These are phyloP conservation scores for Scleroderma citrinum DNA, from an alignment of 768 basidiomycete genomes.

Conservation along the genomic window DNA sequence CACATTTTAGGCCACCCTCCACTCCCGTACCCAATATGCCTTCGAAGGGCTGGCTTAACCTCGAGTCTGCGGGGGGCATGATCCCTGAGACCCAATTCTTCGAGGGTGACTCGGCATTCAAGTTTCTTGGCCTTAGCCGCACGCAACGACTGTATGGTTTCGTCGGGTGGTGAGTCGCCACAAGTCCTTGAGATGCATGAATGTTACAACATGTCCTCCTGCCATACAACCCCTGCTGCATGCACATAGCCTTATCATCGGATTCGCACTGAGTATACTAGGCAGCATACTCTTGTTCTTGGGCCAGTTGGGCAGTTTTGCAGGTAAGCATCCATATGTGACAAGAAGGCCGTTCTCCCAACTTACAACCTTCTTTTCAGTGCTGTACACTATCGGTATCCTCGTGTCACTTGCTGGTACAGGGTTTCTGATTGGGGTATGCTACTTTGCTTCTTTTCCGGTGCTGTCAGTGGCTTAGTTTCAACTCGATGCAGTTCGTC, in stretches of 20 bases:
- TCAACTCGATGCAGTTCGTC: conserved; percentile 44
- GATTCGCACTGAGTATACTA: conserved; percentile 76
- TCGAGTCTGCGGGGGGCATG: conserved; percentile 56
- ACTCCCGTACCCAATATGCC: conserved; percentile 24
- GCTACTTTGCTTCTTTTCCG: conserved; percentile 23
- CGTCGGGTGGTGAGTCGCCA: conserved; percentile 58
- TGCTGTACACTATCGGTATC: conserved; percentile 78
- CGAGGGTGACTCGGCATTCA: conserved; percentile 87
- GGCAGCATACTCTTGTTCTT: conserved; percentile 75
- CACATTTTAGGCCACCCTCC: conserved; percentile 14
- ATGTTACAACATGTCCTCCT: background rate
- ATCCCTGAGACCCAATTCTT: conserved; percentile 80
- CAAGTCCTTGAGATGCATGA: background rate
- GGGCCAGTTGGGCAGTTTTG: conserved; percentile 62
- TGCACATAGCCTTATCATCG: conserved; percentile 56
- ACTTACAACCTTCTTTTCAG: conserved; percentile 33
- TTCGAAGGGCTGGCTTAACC: conserved; percentile 81
- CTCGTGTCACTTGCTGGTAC: conserved; percentile 81
- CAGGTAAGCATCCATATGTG: conserved; percentile 45
- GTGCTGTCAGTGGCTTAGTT: background rate
- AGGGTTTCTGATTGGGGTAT: conserved; percentile 84
- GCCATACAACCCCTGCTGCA: background rate
- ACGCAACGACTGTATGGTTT: conserved; percentile 86
- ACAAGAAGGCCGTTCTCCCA: conserved; percentile 1
- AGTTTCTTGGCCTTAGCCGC: conserved; percentile 68